Evolutionary conservation across 805 yeast genomes (phyloP), one percentile per base, ranked within the genome.

Genomic region (Scheffersomyces stipitis): DNA sequence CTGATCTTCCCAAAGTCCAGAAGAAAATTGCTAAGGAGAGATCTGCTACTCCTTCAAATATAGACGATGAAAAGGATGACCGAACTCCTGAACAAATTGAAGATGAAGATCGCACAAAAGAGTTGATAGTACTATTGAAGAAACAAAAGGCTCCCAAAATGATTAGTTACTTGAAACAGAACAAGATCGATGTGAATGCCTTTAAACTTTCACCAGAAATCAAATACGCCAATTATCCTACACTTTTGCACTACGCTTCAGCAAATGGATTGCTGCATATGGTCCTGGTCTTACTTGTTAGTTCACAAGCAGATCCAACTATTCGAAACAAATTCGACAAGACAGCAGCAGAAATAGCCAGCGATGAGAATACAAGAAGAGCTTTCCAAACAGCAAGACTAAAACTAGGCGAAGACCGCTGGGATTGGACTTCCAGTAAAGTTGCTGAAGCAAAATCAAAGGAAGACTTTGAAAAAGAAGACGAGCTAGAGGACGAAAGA

Each of bases 121-220:
- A 86, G 43, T 50, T 89, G 8, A 56, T 82, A 1, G 58, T 69
- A 2, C 64, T 82, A 18, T 54, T 91, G 41, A 84, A 81, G 49
- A 83, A 81, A 47, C 83, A 88, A 3, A 83, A 81, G 48, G 86
- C 89, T 0, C 95, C 96, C 1, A 75, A 84, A 18, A 56, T 93
- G 28, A 62, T 83, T 0, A 62, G 78, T 1, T 86, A 79, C 51
- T 42, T 90, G 34, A 74, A 72, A 40, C 76, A 79, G 43, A 71
- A 86, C 48, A 70, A 73, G 1, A 56, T 86, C 1, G 64, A 71
- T 29, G 68, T 74, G 5, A 71, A 86, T 42, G 28, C 26, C 5
- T 76, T 80, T 42, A 32, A 30, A 14, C 57, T 91, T 4, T 58
- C 71, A 24, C 96, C 96, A 0, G 59, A 54, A 6, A 44, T 64